Evolutionary conservation across 2,329 filamentous ascomycete genomes (phyloP).

Genomic region (Epichloe festucae): DNA sequence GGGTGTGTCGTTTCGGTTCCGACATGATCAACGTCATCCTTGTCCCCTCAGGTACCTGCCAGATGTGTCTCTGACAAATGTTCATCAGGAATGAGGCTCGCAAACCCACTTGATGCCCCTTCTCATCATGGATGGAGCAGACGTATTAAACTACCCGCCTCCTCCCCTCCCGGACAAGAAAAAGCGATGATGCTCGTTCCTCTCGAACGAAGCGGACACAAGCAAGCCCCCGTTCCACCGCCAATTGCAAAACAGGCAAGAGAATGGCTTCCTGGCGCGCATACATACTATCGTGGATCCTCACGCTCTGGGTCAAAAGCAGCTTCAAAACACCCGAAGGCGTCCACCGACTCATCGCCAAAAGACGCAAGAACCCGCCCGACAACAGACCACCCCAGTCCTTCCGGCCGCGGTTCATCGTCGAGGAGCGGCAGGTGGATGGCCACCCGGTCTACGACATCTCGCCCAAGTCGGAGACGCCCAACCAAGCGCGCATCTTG

Average conservation of each 20-base stretch:
- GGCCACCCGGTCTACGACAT: slow-evolving; percentile 16
- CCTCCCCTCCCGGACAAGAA: too few species aligned
- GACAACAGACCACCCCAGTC: slow-evolving; percentile 12
- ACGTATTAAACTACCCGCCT: not conserved
- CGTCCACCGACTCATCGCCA: slow-evolving; percentile 13
- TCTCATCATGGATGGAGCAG: not conserved
- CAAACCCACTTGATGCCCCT: too few species aligned
- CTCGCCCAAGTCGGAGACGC: slow-evolving; percentile 18
- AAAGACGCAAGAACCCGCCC: slow-evolving; percentile 10
- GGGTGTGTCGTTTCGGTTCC: not conserved
- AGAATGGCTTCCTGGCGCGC: slow-evolving; percentile 16
- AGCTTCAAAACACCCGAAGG: slow-evolving; percentile 13
- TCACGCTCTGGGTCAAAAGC: slow-evolving; percentile 16
- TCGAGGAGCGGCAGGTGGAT: slow-evolving; percentile 12
- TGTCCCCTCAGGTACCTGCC: too few species aligned
- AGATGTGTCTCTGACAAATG: too few species aligned
- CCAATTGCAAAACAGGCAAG: not conserved
- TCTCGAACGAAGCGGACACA: too few species aligned
- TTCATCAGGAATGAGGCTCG: too few species aligned
- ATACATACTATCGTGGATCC: slow-evolving; percentile 15
- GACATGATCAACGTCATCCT: too few species aligned
- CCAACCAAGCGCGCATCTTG: slow-evolving; percentile 16
- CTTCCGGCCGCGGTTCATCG: slow-evolving; percentile 14
- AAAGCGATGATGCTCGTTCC: too few species aligned
- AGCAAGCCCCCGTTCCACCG: not conserved